These are phyloP conservation scores for Rhododendron kiyosumense DNA, from an alignment of 148 eudicot genomes.

Conservation along the genomic window DNA sequence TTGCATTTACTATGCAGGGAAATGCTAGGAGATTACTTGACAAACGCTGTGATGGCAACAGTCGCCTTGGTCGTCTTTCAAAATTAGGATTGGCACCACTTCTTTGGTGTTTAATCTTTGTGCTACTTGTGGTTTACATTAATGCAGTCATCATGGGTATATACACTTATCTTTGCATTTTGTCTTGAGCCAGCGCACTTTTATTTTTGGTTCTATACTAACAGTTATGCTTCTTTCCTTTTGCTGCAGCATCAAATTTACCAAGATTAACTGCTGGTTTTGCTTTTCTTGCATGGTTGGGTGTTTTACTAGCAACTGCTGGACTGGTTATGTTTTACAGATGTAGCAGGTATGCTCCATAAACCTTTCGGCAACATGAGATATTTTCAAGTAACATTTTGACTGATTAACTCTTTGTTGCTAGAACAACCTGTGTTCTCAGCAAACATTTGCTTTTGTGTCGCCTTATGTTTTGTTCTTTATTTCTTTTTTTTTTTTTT, in stretches of 20 bases:
- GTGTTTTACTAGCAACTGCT: slow-evolving; percentile 65
- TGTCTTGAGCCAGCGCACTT: neutral
- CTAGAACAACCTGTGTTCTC: neutral
- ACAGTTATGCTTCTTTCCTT: slow-evolving; percentile 9
- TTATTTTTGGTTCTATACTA: neutral
- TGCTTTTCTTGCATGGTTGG: slow-evolving; percentile 86
- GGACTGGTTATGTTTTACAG: slow-evolving; percentile 74
- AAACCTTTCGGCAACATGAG: neutral
- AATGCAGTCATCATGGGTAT: slow-evolving; percentile 82
- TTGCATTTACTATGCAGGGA: slow-evolving; percentile 46
- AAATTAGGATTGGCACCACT: slow-evolving; percentile 85
- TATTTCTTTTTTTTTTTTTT: neutral
- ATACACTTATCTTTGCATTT: slow-evolving; percentile 9
- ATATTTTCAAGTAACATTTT: neutral
- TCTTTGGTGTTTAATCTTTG: slow-evolving; percentile 67
- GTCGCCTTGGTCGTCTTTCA: slow-evolving; percentile 70
- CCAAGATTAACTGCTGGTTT: slow-evolving; percentile 76
- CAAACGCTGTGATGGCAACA: slow-evolving; percentile 69
- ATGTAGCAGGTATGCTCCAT: slow-evolving; percentile 75
- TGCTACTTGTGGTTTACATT: slow-evolving; percentile 66
- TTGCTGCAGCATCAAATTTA: slow-evolving; percentile 54
- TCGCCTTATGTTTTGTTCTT: neutral
- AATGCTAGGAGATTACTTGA: slow-evolving; percentile 87
- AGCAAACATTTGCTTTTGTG: neutral
- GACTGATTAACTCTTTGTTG: neutral